These are phyloP conservation scores for Boletus coccyginus DNA, from an alignment of 768 basidiomycete genomes.

Conservation along the genomic window DNA sequence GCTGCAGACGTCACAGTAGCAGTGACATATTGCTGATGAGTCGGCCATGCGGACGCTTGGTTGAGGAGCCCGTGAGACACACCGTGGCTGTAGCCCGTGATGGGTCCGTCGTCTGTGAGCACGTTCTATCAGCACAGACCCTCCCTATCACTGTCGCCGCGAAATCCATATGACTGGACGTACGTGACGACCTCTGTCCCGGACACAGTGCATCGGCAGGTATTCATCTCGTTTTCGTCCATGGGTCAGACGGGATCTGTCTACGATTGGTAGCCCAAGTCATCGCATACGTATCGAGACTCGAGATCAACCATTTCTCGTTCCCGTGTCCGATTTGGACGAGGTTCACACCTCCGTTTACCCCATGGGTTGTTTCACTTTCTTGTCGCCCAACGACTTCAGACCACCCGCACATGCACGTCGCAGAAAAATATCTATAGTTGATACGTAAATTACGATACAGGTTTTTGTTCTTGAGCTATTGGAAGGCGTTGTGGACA, in stretches of 20 bases:
- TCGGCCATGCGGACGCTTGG: slow-evolving; percentile 97
- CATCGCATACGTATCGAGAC: too few species aligned
- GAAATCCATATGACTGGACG: slow-evolving; percentile 95
- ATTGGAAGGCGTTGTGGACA: too few species aligned
- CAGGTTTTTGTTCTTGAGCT: too few species aligned
- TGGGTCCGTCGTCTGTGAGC: slow-evolving; percentile 18
- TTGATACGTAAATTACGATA: too few species aligned
- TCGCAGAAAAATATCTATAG: too few species aligned
- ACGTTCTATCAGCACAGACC: slow-evolving; percentile 54
- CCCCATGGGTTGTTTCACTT: too few species aligned
- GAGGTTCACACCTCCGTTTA: too few species aligned
- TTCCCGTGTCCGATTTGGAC: not conserved
- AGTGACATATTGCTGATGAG: too few species aligned
- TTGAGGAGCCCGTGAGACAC: slow-evolving; percentile 82
- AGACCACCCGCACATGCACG: too few species aligned
- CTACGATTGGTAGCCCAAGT: slow-evolving; percentile 7
- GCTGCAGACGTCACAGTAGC: too few species aligned
- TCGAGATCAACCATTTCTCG: not conserved
- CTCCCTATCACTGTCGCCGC: slow-evolving; percentile 71
- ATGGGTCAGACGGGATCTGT: slow-evolving; percentile 5
- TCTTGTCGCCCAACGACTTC: too few species aligned
- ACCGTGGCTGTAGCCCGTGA: too few species aligned
- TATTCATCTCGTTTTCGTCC: slow-evolving; percentile 46
- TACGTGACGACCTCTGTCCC: slow-evolving; percentile 72
- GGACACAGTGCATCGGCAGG: slow-evolving; percentile 32